A percentile compares a stretch with the other conserved stretches of the same genome.
Evolutionary conservation across 129 eudicot species (phyloP).

Genomic region (Calendula officinalis): DNA sequence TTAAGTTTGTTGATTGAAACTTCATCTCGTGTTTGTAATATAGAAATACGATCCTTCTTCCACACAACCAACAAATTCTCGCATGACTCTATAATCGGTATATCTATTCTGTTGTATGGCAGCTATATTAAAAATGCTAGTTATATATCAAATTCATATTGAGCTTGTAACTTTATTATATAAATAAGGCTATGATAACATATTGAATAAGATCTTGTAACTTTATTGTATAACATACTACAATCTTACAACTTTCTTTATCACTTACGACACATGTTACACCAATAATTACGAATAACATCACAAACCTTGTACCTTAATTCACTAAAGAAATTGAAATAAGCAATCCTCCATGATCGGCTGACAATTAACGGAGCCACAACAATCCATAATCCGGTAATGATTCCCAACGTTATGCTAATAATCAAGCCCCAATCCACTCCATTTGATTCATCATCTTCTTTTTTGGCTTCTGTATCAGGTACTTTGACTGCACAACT

Average conservation of each 20-base stretch:
- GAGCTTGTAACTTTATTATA: no score
- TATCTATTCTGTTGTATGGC: slow-evolving; percentile 7
- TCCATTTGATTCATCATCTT: slow-evolving; percentile 1
- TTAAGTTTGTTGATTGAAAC: slow-evolving; percentile 12
- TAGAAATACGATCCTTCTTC: slow-evolving; percentile 15
- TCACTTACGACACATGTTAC: slow-evolving; percentile 8
- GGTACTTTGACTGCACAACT: background rate
- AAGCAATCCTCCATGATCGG: slow-evolving; percentile 16
- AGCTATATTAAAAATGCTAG: background rate
- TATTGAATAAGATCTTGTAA: background rate
- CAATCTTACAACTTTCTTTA: background rate
- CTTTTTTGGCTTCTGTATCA: background rate
- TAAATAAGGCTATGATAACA: no score
- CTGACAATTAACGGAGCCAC: slow-evolving; percentile 20
- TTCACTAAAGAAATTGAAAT: slow-evolving; percentile 7
- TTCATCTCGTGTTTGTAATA: slow-evolving; percentile 21
- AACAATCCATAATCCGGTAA: slow-evolving; percentile 10
- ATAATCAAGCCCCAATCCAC: slow-evolving; percentile 16
- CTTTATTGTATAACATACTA: background rate
- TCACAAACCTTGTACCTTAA: background rate
- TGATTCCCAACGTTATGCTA: slow-evolving; percentile 4
- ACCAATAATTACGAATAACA: slow-evolving; percentile 2
- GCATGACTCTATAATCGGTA: slow-evolving; percentile 21
- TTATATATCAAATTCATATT: no score
- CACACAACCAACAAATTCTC: background rate